Evolutionary conservation across 306 rosid genomes (phyloP).

Genomic region (Quercus parvula): DNA sequence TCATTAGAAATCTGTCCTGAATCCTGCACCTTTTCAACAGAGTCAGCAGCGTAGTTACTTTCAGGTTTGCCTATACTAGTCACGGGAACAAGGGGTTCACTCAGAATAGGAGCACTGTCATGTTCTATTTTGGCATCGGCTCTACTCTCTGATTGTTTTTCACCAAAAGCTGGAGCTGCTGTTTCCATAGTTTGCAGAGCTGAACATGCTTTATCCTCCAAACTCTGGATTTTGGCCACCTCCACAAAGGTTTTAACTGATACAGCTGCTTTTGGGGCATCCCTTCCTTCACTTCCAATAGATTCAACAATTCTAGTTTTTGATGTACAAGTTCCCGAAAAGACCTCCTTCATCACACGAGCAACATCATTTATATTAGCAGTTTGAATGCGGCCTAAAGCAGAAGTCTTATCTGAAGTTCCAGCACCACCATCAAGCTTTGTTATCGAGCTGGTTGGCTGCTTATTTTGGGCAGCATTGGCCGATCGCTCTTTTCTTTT

Average conservation of each 20-base stretch:
- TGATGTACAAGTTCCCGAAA: slow-evolving; percentile 78
- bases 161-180: slow-evolving; percentile 26
- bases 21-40: slow-evolving; percentile 35
- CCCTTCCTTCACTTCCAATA: slow-evolving; percentile 51
- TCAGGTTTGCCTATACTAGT: slow-evolving; percentile 25
- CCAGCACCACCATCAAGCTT: slow-evolving; percentile 50
- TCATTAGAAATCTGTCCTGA: slow-evolving; percentile 26
- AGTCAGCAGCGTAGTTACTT: slow-evolving; percentile 16
- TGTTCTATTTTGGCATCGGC: slow-evolving; percentile 18
- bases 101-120: slow-evolving; percentile 19
- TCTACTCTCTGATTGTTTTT: slow-evolving; percentile 22
- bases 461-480: slow-evolving; percentile 57
- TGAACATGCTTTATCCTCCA: slow-evolving; percentile 33
- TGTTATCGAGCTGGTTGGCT: slow-evolving; percentile 36
- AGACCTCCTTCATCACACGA: slow-evolving; percentile 98
- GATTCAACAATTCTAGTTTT: slow-evolving; percentile 57
- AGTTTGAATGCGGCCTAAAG: slow-evolving; percentile 66
- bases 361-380: slow-evolving; percentile 89
- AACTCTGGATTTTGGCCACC: slow-evolving; percentile 25
- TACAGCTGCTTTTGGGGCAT: slow-evolving; percentile 24
- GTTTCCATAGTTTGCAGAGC: slow-evolving; percentile 9
- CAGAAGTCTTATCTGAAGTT: slow-evolving; percentile 58
- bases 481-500: slow-evolving; percentile 64
- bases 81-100: slow-evolving; percentile 16
- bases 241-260: slow-evolving; percentile 37